Evolutionary conservation across 2,329 filamentous ascomycete genomes (phyloP).

Genomic region (Passalora sequoiae): DNA sequence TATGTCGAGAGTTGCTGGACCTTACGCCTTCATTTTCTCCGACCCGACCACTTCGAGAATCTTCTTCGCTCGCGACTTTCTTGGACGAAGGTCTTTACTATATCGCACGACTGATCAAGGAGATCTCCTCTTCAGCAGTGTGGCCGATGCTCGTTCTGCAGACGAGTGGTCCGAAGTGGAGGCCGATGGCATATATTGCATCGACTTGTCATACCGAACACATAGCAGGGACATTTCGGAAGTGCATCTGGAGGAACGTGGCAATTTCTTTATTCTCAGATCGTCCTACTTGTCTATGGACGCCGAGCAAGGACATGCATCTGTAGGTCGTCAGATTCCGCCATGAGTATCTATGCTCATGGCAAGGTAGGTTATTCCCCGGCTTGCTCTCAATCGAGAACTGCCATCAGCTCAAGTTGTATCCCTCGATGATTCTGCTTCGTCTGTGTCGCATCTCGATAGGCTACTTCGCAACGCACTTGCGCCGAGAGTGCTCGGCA

Average conservation of each 20-base stretch:
- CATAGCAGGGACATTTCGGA: conserved; percentile 1
- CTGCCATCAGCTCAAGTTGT: conserved; percentile 6
- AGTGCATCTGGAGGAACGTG: conserved; percentile 5
- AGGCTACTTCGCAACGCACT: conserved; percentile 27
- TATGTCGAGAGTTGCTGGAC: conserved; percentile 49
- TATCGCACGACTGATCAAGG: conserved; percentile 46
- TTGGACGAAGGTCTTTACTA: conserved; percentile 80
- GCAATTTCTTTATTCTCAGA: conserved; percentile 12
- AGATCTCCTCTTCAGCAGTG: conserved; percentile 62
- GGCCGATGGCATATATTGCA: conserved; percentile 71
- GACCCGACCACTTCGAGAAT: conserved; percentile 58
- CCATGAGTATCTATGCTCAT: conserved; percentile 27
- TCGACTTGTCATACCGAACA: conserved; percentile 47
- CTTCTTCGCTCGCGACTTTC: conserved; percentile 79
- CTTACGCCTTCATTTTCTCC: conserved; percentile 84
- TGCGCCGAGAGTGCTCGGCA: conserved; percentile 47
- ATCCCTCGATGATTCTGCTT: conserved; percentile 18
- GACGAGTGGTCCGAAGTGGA: conserved; percentile 71
- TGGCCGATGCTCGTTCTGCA: conserved; percentile 52
- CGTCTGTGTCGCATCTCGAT: conserved; percentile 23
- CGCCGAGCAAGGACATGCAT: conserved; percentile 8
- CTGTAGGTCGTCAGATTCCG: conserved; percentile 21
- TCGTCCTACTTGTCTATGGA: conserved; percentile 18
- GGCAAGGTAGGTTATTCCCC: conserved; percentile 32
- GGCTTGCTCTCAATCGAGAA: conserved; percentile 27